phyloP scores from a whole-genome alignment of 176 grass and related monocot species.

The Carex cristatella region DNA sequence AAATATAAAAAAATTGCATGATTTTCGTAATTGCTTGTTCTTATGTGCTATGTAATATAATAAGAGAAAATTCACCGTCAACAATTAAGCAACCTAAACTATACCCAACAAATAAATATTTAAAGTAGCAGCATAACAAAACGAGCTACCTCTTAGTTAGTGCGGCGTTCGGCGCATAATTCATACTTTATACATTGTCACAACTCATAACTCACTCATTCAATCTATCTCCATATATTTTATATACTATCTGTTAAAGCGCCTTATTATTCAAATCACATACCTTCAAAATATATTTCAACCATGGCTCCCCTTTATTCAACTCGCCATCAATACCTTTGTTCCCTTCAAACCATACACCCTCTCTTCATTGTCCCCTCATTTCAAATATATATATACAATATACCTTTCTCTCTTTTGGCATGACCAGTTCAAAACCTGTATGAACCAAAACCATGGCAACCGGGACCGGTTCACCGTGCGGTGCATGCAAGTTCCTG shows the following conservation, averaged over 20 bases:
- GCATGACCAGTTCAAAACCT: background rate
- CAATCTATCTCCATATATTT: slow-evolving; percentile 15
- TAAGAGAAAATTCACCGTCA: slow-evolving; percentile 11
- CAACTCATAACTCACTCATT: slow-evolving; percentile 13
- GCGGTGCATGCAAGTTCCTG: slow-evolving; percentile 94
- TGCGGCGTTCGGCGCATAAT: slow-evolving; percentile 90
- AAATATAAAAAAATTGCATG: no score
- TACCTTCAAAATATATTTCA: slow-evolving; percentile 30
- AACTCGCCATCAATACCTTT: slow-evolving; percentile 57
- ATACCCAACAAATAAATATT: slow-evolving; percentile 1
- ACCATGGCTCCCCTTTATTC: slow-evolving; percentile 28
- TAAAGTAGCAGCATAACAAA: background rate
- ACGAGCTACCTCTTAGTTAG: slow-evolving; percentile 30
- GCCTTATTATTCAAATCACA: slow-evolving; percentile 18
- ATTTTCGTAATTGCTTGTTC: background rate
- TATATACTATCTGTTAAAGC: slow-evolving; percentile 2
- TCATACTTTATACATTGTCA: slow-evolving; percentile 50
- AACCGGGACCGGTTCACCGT: slow-evolving; percentile 56
- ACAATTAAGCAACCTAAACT: background rate
- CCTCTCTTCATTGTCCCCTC: slow-evolving; percentile 40
- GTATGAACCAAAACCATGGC: slow-evolving; percentile 13
- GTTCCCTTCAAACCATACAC: slow-evolving; percentile 72
- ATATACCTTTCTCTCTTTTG: background rate
- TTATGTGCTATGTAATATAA: background rate
- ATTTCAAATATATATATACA: background rate